These are phyloP conservation scores for Aspergillus nidulans DNA, from an alignment of 495 filamentous ascomycete genomes.

Conservation along the genomic window DNA sequence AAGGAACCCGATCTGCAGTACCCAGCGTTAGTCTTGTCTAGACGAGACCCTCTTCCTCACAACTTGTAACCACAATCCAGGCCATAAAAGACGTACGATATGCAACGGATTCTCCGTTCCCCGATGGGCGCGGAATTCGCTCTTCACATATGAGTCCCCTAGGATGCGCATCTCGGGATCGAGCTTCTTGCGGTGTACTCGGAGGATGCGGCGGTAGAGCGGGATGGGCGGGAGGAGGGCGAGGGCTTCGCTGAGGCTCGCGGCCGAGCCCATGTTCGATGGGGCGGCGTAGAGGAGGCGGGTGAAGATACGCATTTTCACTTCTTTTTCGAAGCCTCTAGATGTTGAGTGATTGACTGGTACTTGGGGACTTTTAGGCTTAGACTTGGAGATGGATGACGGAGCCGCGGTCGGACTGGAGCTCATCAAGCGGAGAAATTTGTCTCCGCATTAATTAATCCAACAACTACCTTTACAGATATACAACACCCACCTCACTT, in stretches of 20 bases:
- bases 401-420: conserved; percentile 4
- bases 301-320: conserved; percentile 11
- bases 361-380: not conserved
- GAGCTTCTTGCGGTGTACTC: conserved; percentile 77
- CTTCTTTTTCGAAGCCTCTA: not conserved
- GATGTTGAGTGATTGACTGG: not conserved
- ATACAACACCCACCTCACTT: not conserved
- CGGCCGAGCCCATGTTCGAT: conserved; percentile 43
- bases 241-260: conserved; percentile 54
- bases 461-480: not conserved
- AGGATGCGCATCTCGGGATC: conserved; percentile 70
- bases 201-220: conserved; percentile 80
- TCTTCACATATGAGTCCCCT: conserved; percentile 87
- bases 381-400: not conserved
- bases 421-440: conserved; percentile 3
- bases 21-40: not conserved
- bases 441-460: not conserved
- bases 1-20: conserved; percentile 83
- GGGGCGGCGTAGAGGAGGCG: conserved; percentile 40
- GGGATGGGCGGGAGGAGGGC: conserved; percentile 87
- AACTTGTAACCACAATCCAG: not conserved
- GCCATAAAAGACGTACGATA: conserved; percentile 54
- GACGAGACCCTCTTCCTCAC: not conserved
- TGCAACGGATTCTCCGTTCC: conserved; percentile 87
- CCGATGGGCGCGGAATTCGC: conserved; percentile 79